Conservation (phyloP, 2,329 filamentous ascomycete genomes). For the Cyphellophora europaea region DNA sequence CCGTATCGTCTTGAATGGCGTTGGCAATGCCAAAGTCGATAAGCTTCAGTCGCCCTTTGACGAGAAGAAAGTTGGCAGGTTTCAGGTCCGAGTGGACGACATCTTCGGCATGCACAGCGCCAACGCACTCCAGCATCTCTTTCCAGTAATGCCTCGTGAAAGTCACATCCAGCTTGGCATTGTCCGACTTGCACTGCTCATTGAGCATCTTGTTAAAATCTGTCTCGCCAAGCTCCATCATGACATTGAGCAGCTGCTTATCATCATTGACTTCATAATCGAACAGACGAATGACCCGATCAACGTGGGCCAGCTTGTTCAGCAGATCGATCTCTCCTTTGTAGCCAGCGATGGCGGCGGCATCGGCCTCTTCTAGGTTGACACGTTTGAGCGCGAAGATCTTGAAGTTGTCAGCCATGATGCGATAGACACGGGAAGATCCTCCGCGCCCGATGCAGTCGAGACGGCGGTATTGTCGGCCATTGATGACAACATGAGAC, state of each 20-base stretch:
- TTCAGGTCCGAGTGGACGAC: slow-evolving; percentile 97
- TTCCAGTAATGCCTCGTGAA: slow-evolving; percentile 99
- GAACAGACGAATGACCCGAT: slow-evolving; percentile 80
- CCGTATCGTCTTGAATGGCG: slow-evolving; percentile 91
- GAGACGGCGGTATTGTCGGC: slow-evolving; percentile 79
- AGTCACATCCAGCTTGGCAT: slow-evolving; percentile 70
- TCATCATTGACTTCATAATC: slow-evolving; percentile 92
- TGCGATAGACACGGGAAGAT: slow-evolving; percentile 87
- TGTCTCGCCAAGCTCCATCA: slow-evolving; percentile 96
- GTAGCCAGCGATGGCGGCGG: slow-evolving; percentile 72
- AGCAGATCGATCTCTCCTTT: slow-evolving; percentile 93
- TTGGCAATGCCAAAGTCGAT: slow-evolving; percentile 99
- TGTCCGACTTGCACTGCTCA: slow-evolving; percentile 60
- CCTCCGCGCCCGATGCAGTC: slow-evolving; percentile 88
- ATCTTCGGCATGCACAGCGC: slow-evolving; percentile 77
- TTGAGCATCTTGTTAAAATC: slow-evolving; percentile 82
- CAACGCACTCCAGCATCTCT: slow-evolving; percentile 95
- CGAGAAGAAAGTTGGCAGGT: slow-evolving; percentile 91
- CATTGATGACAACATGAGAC: slow-evolving; percentile 80
- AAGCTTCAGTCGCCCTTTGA: slow-evolving; percentile 81
- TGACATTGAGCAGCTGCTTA: slow-evolving; percentile 77
- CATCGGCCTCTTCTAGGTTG: slow-evolving; percentile 81
- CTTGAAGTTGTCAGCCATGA: slow-evolving; percentile 94
- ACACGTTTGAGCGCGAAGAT: slow-evolving; percentile 92
- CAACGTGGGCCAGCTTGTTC: slow-evolving; percentile 69